Evolutionary conservation across 257 asterid species (phyloP).

Genomic region (Penstemon eatonii): DNA sequence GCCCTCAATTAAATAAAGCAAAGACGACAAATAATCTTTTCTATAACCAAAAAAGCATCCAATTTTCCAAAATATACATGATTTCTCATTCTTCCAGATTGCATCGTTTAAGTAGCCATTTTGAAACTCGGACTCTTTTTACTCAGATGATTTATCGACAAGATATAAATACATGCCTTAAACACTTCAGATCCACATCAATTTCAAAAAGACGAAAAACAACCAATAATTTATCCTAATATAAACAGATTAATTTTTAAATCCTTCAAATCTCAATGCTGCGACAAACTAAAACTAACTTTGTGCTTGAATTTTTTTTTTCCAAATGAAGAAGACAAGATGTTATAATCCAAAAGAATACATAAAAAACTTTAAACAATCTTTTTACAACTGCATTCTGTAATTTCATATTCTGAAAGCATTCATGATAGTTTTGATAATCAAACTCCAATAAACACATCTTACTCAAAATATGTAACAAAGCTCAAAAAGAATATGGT

Average conservation of each 20-base stretch:
- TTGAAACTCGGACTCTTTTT: background rate
- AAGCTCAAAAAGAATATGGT: background rate
- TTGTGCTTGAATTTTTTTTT: too few species aligned
- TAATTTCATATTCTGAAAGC: too few species aligned
- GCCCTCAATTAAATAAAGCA: conserved; percentile 22
- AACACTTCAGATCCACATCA: background rate
- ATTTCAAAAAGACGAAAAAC: conserved; percentile 5
- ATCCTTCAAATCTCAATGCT: background rate
- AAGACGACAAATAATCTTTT: conserved; percentile 17
- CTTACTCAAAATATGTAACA: too few species aligned
- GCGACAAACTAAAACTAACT: too few species aligned
- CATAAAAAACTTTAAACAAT: too few species aligned
- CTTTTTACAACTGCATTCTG: too few species aligned
- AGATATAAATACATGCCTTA: background rate
- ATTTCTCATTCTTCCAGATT: background rate
- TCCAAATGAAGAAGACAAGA: too few species aligned
- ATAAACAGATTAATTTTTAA: too few species aligned
- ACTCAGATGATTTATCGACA: background rate
- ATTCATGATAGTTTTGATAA: too few species aligned
- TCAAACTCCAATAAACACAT: too few species aligned
- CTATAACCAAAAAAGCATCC: background rate
- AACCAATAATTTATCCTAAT: conserved; percentile 3
- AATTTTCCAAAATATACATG: conserved; percentile 23
- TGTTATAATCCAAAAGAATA: too few species aligned
- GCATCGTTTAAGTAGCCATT: background rate